Percentiles rank a stretch among this genome's conserved stretches.
These are phyloP conservation scores for Coriaria nepalensis DNA, from an alignment of 306 rosid species.

Conservation along the genomic window DNA sequence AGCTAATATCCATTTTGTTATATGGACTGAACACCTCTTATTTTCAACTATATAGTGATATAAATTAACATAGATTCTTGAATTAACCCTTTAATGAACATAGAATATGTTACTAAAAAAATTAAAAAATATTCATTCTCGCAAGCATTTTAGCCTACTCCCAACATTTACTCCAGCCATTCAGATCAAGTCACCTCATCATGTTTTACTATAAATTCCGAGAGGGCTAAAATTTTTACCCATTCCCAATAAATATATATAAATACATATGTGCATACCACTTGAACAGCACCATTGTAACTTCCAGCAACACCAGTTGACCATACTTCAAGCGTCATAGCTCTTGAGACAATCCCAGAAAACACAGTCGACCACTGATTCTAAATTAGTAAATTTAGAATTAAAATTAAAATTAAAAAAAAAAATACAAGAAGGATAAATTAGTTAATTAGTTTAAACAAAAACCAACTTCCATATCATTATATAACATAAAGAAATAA, in stretches of 20 bases:
- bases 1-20: too few relatives aligned
- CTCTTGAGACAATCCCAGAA: slow-evolving; percentile 86
- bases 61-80: too few relatives aligned
- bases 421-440: not conserved
- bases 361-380: slow-evolving; percentile 83
- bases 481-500: not conserved
- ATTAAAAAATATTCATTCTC: too few relatives aligned
- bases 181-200: too few relatives aligned
- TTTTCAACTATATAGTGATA: too few relatives aligned
- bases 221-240: not conserved
- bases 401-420: not conserved
- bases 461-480: not conserved
- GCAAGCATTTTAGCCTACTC: too few relatives aligned
- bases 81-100: too few relatives aligned
- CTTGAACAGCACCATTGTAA: slow-evolving; percentile 96
- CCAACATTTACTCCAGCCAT: too few relatives aligned
- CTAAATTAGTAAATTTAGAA: slow-evolving; percentile 16
- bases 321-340: slow-evolving; percentile 71
- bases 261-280: slow-evolving; percentile 30
- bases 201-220: too few relatives aligned
- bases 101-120: too few relatives aligned
- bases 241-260: not conserved
- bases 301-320: slow-evolving; percentile 97
- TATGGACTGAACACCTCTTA: too few relatives aligned
- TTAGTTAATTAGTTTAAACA: too few relatives aligned